These are phyloP conservation scores for Dimargaris verticillata DNA, from an alignment of 192 early-diverging fungal genomes.

Conservation along the genomic window DNA sequence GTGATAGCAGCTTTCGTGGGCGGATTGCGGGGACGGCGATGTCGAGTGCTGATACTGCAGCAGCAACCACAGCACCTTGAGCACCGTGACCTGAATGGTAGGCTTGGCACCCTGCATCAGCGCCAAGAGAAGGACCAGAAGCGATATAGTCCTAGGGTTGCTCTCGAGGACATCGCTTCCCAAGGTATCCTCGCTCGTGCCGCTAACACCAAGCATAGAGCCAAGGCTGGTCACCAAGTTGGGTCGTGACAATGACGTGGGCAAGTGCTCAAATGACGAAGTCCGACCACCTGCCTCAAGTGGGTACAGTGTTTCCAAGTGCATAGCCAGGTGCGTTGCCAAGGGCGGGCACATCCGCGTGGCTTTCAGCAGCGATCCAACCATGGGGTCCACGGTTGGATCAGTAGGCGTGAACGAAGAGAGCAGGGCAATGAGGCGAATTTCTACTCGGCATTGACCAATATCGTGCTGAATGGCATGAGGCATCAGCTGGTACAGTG, in stretches of 20 bases:
- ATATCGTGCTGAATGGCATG: not conserved
- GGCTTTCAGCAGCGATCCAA: too few relatives aligned
- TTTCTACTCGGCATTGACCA: not conserved
- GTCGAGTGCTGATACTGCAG: not conserved
- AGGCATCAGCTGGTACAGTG: not conserved
- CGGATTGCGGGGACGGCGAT: not conserved
- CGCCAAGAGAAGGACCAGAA: not conserved
- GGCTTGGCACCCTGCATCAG: not conserved
- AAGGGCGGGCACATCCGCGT: too few relatives aligned
- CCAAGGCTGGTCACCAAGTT: not conserved
- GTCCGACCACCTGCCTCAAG: too few relatives aligned
- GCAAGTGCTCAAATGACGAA: not conserved
- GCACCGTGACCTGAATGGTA: not conserved
- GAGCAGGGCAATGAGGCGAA: not conserved
- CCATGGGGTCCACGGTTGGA: not conserved
- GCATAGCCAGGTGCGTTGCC: too few relatives aligned
- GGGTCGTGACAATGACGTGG: not conserved
- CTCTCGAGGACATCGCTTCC: not conserved
- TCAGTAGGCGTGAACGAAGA: not conserved
- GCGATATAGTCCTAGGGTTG: not conserved
- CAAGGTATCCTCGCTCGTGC: too few relatives aligned
- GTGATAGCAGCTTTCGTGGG: not conserved
- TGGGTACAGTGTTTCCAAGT: too few relatives aligned
- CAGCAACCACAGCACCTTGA: not conserved
- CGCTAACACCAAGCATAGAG: not conserved